These are phyloP conservation scores for Catunica adiposa DNA, from an alignment of 2,329 filamentous ascomycete species.

Conservation along the genomic window DNA sequence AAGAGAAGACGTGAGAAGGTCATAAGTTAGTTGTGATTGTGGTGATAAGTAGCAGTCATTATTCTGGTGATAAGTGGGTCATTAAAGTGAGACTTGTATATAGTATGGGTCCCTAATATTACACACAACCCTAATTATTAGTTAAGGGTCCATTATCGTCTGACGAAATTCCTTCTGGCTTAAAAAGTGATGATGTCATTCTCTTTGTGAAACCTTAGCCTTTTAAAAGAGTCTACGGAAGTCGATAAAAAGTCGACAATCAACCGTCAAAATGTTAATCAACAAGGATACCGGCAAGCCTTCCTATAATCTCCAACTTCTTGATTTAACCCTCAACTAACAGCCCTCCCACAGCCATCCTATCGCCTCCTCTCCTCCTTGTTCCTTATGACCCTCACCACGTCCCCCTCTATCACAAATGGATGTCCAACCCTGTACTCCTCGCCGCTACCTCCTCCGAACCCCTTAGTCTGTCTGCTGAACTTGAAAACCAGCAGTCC, in stretches of 20 bases:
- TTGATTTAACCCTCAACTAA: not conserved
- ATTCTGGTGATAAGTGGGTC: not conserved
- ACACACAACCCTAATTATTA: too few relatives aligned
- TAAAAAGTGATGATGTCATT: too few relatives aligned
- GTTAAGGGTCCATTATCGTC: too few relatives aligned
- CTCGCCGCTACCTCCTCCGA: conserved; percentile 79
- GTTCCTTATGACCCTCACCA: conserved; percentile 74
- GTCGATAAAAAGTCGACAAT: too few relatives aligned
- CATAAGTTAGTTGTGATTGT: not conserved
- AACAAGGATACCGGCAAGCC: conserved; percentile 29
- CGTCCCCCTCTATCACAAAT: conserved; percentile 67
- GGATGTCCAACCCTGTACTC: conserved; percentile 81
- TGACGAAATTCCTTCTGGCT: too few relatives aligned
- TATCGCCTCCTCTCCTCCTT: conserved; percentile 49
- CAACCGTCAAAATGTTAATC: conserved; percentile 24
- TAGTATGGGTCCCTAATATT: too few relatives aligned
- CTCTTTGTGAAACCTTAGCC: too few relatives aligned
- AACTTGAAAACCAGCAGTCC: conserved; percentile 77
- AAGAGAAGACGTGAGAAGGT: too few relatives aligned
- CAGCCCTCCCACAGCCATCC: conserved; percentile 38
- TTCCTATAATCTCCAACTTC: not conserved
- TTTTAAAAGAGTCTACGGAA: too few relatives aligned
- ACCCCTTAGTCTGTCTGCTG: conserved; percentile 59
- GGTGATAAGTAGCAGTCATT: too few relatives aligned
- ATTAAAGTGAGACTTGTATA: too few relatives aligned